Conservation (phyloP, 805 yeast species). For the Clavispora vitiphila region DNA sequence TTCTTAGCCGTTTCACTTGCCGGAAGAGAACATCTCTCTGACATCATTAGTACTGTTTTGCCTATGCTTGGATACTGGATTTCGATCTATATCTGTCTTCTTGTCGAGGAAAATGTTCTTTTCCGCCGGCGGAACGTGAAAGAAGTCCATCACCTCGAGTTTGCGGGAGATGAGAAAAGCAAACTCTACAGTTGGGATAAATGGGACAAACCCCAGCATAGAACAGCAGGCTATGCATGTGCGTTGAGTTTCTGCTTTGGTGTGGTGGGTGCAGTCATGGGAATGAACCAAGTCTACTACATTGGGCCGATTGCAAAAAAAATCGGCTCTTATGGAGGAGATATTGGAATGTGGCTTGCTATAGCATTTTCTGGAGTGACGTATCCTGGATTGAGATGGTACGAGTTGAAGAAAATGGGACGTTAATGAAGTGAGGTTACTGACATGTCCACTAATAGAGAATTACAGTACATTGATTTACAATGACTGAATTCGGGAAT, state of each 20-base stretch:
- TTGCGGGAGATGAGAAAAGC: slow-evolving; percentile 1
- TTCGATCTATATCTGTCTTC: slow-evolving; percentile 10
- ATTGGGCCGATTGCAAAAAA: slow-evolving; percentile 14
- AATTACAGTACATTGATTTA: no score
- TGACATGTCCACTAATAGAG: background rate
- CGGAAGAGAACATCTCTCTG: slow-evolving; percentile 10
- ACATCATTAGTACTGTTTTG: slow-evolving; percentile 11
- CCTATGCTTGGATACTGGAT: slow-evolving; percentile 17
- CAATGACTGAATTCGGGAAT: no score
- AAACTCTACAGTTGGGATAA: slow-evolving; percentile 25
- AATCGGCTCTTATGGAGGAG: slow-evolving; percentile 16
- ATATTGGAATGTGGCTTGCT: slow-evolving; percentile 20
- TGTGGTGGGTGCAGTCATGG: slow-evolving; percentile 18
- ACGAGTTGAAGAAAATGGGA: slow-evolving; percentile 15
- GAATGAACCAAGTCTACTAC: slow-evolving; percentile 20
- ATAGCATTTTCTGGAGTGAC: slow-evolving; percentile 13
- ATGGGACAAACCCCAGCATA: slow-evolving; percentile 24
- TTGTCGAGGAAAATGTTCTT: slow-evolving; percentile 12
- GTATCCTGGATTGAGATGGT: slow-evolving; percentile 12
- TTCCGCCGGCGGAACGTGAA: slow-evolving; percentile 4
- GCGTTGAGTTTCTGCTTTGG: slow-evolving; percentile 12
- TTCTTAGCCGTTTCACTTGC: slow-evolving; percentile 9
- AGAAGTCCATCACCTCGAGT: slow-evolving; percentile 7
- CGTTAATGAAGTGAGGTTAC: no score
- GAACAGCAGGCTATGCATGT: slow-evolving; percentile 18